Conservation (phyloP, 305 asterid species). For the Euphrasia arctica region DNA sequence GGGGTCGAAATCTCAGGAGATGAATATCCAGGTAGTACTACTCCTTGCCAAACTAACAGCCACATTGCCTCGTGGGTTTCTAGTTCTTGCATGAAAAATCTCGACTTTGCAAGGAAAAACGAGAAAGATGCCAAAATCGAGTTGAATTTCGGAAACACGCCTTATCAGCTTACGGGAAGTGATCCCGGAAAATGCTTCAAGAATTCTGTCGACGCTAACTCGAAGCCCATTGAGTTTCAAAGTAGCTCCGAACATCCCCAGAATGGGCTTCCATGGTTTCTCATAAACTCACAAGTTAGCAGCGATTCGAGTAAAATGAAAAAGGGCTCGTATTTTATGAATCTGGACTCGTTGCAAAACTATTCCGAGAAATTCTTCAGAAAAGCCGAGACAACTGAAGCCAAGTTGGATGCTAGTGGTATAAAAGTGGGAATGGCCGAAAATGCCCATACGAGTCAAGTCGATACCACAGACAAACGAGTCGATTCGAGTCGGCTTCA, state of each 20-base stretch:
- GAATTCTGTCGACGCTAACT: slow-evolving; percentile 8
- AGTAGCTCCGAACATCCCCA: slow-evolving; percentile 23
- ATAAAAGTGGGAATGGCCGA: background rate
- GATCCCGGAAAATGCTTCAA: slow-evolving; percentile 22
- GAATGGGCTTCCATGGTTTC: slow-evolving; percentile 46
- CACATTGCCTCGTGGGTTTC: slow-evolving; percentile 15
- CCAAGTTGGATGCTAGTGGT: slow-evolving; percentile 22
- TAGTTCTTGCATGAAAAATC: slow-evolving; percentile 29
- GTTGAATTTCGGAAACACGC: background rate
- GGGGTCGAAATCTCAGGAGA: slow-evolving; percentile 59
- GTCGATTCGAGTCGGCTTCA: slow-evolving; percentile 33
- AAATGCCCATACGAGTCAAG: slow-evolving; percentile 11
- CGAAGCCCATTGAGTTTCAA: slow-evolving; percentile 29
- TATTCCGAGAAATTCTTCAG: slow-evolving; percentile 49
- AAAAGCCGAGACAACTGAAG: slow-evolving; percentile 32
- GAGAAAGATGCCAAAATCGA: slow-evolving; percentile 18
- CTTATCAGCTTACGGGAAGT: slow-evolving; percentile 18
- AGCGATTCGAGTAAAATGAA: slow-evolving; percentile 31
- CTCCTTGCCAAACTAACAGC: slow-evolving; percentile 10
- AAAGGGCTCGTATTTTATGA: slow-evolving; percentile 49
- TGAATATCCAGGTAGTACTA: slow-evolving; percentile 26
- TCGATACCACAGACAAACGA: too few species aligned
- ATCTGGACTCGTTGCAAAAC: slow-evolving; percentile 66
- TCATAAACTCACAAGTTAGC: slow-evolving; percentile 30
- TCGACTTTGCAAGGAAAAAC: slow-evolving; percentile 24